These are phyloP conservation scores for Gautieria morchelliformis DNA, from an alignment of 768 basidiomycete species.

Conservation along the genomic window DNA sequence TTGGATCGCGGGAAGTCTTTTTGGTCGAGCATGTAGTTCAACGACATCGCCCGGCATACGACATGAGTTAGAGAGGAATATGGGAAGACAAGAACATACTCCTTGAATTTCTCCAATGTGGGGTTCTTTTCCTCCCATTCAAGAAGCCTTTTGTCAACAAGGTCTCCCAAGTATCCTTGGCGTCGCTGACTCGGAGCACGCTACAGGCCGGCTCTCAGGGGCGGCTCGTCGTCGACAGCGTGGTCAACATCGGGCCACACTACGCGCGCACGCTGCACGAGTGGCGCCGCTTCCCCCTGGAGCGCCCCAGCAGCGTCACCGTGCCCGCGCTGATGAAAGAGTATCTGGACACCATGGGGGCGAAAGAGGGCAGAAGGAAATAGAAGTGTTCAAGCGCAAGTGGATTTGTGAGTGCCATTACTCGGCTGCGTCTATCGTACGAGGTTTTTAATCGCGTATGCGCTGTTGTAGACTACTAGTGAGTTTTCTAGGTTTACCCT, in stretches of 20 bases:
- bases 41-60: too few relatives aligned
- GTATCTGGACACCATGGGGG: slow-evolving; percentile 50
- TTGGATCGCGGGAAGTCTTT: too few relatives aligned
- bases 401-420: slow-evolving; percentile 49
- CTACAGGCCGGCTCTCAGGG: slow-evolving; percentile 62
- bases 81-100: too few relatives aligned
- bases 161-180: too few relatives aligned
- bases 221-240: slow-evolving; percentile 71
- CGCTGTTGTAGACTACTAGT: slow-evolving; percentile 35
- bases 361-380: slow-evolving; percentile 36
- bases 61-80: too few relatives aligned
- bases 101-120: too few relatives aligned
- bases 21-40: too few relatives aligned
- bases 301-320: slow-evolving; percentile 46
- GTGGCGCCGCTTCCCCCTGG: slow-evolving; percentile 56
- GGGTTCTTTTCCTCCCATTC: too few relatives aligned
- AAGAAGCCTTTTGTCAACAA: too few relatives aligned
- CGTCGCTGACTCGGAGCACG: slow-evolving; percentile 57
- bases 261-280: slow-evolving; percentile 82
- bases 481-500: slow-evolving; percentile 9
- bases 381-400: slow-evolving; percentile 67
- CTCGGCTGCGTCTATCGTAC: background rate
- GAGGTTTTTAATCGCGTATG: background rate
- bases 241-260: slow-evolving; percentile 77
- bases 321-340: slow-evolving; percentile 50